Evolutionary conservation across 345 rosid species (phyloP).

Genomic region (Raphanus sativus): DNA sequence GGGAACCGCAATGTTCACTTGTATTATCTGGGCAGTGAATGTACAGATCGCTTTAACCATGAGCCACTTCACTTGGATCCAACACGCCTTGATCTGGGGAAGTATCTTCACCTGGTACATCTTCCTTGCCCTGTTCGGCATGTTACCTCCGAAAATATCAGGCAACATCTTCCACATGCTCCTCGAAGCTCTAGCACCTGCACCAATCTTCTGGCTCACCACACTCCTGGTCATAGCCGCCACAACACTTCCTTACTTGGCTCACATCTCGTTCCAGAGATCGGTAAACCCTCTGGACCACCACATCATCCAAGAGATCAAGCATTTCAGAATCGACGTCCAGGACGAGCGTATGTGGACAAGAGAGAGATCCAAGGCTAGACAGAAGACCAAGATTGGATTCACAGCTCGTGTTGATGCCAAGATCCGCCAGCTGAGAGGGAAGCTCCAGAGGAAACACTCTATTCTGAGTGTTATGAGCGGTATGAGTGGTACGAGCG

Average conservation of each 20-base stretch:
- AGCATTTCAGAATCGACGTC: slow-evolving; percentile 49
- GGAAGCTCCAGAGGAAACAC: slow-evolving; percentile 34
- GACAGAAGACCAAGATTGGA: slow-evolving; percentile 52
- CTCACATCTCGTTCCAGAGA: slow-evolving; percentile 48
- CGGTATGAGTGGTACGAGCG: slow-evolving; percentile 27
- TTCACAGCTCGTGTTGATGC: slow-evolving; percentile 72
- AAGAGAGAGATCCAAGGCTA: slow-evolving; percentile 53
- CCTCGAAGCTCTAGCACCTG: slow-evolving; percentile 49
- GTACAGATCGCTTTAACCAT: slow-evolving; percentile 68
- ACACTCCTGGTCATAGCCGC: slow-evolving; percentile 49
- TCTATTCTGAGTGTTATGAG: slow-evolving; percentile 34
- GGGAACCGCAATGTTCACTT: slow-evolving; percentile 59
- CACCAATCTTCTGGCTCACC: slow-evolving; percentile 57
- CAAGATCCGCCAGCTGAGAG: slow-evolving; percentile 39
- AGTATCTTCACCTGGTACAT: slow-evolving; percentile 68
- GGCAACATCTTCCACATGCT: slow-evolving; percentile 46
- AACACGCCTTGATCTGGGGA: slow-evolving; percentile 68
- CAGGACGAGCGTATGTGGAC: slow-evolving; percentile 57
- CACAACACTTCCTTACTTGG: slow-evolving; percentile 53
- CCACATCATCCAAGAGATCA: slow-evolving; percentile 74
- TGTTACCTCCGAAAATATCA: slow-evolving; percentile 46
- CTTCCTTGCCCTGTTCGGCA: slow-evolving; percentile 55
- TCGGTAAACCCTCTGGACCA: slow-evolving; percentile 61
- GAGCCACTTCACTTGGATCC: slow-evolving; percentile 84
- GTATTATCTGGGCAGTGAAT: slow-evolving; percentile 65